phyloP scores from a whole-genome alignment of 192 early-diverging fungal genomes.

The Blastocladiella britannica region DNA sequence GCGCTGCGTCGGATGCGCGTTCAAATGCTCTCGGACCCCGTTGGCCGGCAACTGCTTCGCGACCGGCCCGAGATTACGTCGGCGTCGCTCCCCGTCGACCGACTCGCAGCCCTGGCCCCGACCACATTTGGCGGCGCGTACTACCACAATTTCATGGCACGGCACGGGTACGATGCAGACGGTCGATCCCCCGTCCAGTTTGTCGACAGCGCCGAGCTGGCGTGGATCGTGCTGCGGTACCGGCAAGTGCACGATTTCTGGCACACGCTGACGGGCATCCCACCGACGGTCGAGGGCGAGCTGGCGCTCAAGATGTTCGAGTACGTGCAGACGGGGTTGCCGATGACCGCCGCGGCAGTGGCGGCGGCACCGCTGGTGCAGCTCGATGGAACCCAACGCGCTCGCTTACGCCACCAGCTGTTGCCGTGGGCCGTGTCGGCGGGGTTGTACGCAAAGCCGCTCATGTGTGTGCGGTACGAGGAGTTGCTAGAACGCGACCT shows the following conservation, averaged over 20 bases:
- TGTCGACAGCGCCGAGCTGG: slow-evolving; percentile 74
- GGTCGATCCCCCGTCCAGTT: slow-evolving; percentile 62
- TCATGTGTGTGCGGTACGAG: slow-evolving; percentile 84
- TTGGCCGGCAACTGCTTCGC: slow-evolving; percentile 62
- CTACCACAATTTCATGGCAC: slow-evolving; percentile 65
- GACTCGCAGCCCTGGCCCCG: slow-evolving; percentile 31
- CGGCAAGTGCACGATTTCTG: slow-evolving; percentile 89
- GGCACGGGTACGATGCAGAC: slow-evolving; percentile 59
- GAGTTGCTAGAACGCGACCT: slow-evolving; percentile 47
- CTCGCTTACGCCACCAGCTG: slow-evolving; percentile 39
- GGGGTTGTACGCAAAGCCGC: slow-evolving; percentile 42
- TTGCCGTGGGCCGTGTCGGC: slow-evolving; percentile 88
- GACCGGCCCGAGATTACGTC: slow-evolving; percentile 61
- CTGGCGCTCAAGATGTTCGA: slow-evolving; percentile 91
- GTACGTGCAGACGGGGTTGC: slow-evolving; percentile 72
- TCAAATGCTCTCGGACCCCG: slow-evolving; percentile 50
- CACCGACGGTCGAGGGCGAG: slow-evolving; percentile 68
- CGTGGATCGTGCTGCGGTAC: slow-evolving; percentile 83
- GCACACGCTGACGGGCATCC: slow-evolving; percentile 67
- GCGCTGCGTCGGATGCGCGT: slow-evolving; percentile 47
- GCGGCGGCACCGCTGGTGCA: slow-evolving; percentile 61
- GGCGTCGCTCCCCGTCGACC: slow-evolving; percentile 39
- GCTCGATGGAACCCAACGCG: slow-evolving; percentile 33
- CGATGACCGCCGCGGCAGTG: slow-evolving; percentile 66
- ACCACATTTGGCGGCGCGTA: slow-evolving; percentile 57